These are phyloP conservation scores for Carpinus viminea DNA, from an alignment of 306 rosid species.

Conservation along the genomic window DNA sequence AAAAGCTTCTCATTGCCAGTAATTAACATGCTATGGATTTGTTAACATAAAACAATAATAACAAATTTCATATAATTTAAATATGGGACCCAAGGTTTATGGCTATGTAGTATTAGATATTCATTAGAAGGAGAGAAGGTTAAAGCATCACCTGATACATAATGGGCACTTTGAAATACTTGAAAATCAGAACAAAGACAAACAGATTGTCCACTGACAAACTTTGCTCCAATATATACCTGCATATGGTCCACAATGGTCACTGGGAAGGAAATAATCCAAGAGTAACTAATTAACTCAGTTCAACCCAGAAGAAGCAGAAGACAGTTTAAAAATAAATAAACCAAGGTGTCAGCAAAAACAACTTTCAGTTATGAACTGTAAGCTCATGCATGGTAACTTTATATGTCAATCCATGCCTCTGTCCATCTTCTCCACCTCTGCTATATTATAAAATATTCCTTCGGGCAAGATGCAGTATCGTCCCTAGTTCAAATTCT, in stretches of 20 bases:
- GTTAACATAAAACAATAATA: not conserved
- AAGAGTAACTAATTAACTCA: conserved; percentile 3
- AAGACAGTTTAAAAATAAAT: not conserved
- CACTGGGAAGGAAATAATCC: conserved; percentile 1
- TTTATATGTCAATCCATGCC: not conserved
- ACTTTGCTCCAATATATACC: conserved; percentile 95
- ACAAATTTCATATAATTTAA: conserved; percentile 2
- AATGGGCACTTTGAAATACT: conserved; percentile 85
- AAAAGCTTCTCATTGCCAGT: conserved; percentile 24
- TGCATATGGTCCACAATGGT: conserved; percentile 31
- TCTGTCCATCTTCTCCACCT: not conserved
- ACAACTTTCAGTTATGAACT: conserved; percentile 3
- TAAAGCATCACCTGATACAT: conserved; percentile 67
- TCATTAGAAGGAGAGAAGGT: conserved; percentile 15
- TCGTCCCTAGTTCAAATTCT: not conserved
- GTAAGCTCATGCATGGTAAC: conserved; percentile 4
- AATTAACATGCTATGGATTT: not conserved
- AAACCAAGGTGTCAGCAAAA: conserved; percentile 18
- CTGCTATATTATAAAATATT: not conserved
- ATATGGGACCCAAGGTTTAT: conserved; percentile 16
- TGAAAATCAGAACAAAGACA: conserved; percentile 88
- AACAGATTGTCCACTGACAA: conserved; percentile 92
- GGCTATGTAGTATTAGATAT: conserved; percentile 3
- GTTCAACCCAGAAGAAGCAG: conserved; percentile 21
- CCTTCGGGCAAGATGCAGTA: not conserved